Conservation (phyloP, 2,329 filamentous ascomycete species). For the Fusarium cyanostomum region DNA sequence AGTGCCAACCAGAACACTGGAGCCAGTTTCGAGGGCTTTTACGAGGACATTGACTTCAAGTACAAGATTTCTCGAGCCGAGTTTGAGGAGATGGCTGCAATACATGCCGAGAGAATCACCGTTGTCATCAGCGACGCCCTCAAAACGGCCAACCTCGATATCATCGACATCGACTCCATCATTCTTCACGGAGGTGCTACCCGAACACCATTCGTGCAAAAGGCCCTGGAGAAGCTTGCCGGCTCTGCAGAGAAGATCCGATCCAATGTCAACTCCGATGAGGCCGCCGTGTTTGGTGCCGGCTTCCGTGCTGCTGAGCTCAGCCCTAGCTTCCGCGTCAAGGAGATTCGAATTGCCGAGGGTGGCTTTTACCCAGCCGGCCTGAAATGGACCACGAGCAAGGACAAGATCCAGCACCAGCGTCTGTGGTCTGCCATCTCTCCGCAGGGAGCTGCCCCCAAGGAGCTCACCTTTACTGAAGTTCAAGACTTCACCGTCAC, state of each 20-base stretch:
- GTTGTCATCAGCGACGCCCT: constrained; percentile 79
- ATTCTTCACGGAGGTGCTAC: constrained; percentile 93
- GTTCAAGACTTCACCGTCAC: constrained; percentile 81
- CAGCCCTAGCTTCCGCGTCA: constrained; percentile 95
- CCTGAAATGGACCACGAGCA: constrained; percentile 76
- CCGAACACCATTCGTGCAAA: constrained; percentile 94
- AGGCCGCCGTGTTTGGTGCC: constrained; percentile 94
- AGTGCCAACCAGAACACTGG: constrained; percentile 90
- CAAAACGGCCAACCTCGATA: constrained; percentile 73
- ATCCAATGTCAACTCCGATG: constrained; percentile 95
- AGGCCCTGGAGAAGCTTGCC: constrained; percentile 79
- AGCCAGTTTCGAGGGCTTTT: constrained; percentile 86
- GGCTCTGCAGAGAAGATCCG: constrained; percentile 82
- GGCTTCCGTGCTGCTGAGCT: constrained; percentile 93
- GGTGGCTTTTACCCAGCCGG: constrained; percentile 76
- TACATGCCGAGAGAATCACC: constrained; percentile 73
- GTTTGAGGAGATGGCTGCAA: constrained; percentile 81
- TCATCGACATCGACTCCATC: constrained; percentile 84
- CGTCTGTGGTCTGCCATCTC: constrained; percentile 85
- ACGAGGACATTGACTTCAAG: constrained; percentile 91
- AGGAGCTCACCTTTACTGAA: constrained; percentile 86
- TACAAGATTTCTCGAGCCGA: constrained; percentile 84
- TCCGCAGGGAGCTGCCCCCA: constrained; percentile 76
- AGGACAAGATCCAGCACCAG: constrained; percentile 78
- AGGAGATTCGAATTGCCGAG: constrained; percentile 91